Evolutionary conservation across 805 yeast species (phyloP).

Genomic region (Metschnikowia orientalis): DNA sequence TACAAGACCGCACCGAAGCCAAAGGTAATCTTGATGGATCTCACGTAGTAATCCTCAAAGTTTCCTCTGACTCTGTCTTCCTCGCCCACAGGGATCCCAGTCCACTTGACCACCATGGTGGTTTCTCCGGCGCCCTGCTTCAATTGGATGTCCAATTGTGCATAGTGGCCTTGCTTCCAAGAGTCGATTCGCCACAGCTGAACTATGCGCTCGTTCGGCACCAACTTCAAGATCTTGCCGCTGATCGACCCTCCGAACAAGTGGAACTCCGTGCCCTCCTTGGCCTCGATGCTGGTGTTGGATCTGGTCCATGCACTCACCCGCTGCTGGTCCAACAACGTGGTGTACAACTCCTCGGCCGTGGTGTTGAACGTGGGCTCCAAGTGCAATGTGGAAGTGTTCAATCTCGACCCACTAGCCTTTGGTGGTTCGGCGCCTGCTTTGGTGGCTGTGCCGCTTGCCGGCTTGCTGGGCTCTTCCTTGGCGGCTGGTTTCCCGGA

Average conservation of each 20-base stretch:
- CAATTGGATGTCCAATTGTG: slow-evolving; percentile 61
- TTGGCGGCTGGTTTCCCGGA: slow-evolving; percentile 3
- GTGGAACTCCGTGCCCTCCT: slow-evolving; percentile 58
- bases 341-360: slow-evolving; percentile 77
- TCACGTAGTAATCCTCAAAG: slow-evolving; percentile 85
- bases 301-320: slow-evolving; percentile 92
- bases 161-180: slow-evolving; percentile 85
- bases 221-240: slow-evolving; percentile 62
- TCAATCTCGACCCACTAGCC: slow-evolving; percentile 53
- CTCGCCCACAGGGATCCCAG: slow-evolving; percentile 92
- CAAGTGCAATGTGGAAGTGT: slow-evolving; percentile 73
- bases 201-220: slow-evolving; percentile 54
- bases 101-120: slow-evolving; percentile 67
- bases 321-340: slow-evolving; percentile 71
- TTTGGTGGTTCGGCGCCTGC: slow-evolving; percentile 5
- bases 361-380: slow-evolving; percentile 82
- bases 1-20: slow-evolving; percentile 92
- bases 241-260: slow-evolving; percentile 85
- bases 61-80: slow-evolving; percentile 82
- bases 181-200: slow-evolving; percentile 84
- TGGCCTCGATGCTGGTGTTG: slow-evolving; percentile 48
- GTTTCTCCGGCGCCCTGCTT: slow-evolving; percentile 85
- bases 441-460: slow-evolving; percentile 6
- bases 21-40: slow-evolving; percentile 84
- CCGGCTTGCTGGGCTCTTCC: slow-evolving; percentile 4